Percentiles rank a stretch among this genome's conserved stretches.
Evolutionary conservation across 192 early-diverging fungal species (phyloP).

Genomic region (Coemansia sp.): DNA sequence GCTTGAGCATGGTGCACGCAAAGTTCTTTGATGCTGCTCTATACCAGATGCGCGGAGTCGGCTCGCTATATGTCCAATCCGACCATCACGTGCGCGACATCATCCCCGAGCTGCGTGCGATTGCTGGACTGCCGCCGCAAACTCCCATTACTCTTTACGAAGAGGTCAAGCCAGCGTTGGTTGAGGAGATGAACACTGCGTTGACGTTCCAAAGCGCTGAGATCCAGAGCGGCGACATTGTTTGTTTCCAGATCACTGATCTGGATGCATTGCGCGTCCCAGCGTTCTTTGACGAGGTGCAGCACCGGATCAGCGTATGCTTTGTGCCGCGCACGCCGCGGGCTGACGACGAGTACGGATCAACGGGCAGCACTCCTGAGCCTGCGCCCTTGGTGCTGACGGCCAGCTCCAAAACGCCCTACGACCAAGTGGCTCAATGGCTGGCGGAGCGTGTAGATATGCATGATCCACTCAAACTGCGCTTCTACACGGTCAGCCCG

Average conservation of each 20-base stretch:
- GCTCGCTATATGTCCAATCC: conserved; percentile 56
- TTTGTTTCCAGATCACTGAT: conserved; percentile 68
- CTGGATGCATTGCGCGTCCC: conserved; percentile 45
- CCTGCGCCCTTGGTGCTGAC: conserved; percentile 1
- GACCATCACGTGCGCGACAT: conserved; percentile 62
- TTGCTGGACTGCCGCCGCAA: conserved; percentile 56
- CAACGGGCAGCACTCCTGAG: conserved; percentile 19
- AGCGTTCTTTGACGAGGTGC: conserved; percentile 76
- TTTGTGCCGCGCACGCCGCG: conserved; percentile 64
- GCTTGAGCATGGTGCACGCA: conserved; percentile 69
- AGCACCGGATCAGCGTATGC: conserved; percentile 65
- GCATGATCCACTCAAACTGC: conserved; percentile 65
- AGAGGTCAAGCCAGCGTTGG: conserved; percentile 93
- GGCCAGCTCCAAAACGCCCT: conserved; percentile 27
- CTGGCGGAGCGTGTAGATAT: conserved; percentile 59
- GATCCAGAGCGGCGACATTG: conserved; percentile 92
- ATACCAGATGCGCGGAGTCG: conserved; percentile 61
- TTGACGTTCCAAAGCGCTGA: conserved; percentile 72
- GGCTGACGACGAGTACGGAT: conserved; percentile 9
- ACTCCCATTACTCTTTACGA: conserved; percentile 69
- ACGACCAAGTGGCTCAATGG: conserved; percentile 58
- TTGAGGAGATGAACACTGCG: conserved; percentile 71
- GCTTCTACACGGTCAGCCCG: conserved; percentile 58
- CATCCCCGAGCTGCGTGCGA: conserved; percentile 56
- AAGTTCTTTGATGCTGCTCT: conserved; percentile 78